Base-by-base conservation (phyloP, 2,329 filamentous ascomycete genomes). In the Pezicula carpinea region DNA sequence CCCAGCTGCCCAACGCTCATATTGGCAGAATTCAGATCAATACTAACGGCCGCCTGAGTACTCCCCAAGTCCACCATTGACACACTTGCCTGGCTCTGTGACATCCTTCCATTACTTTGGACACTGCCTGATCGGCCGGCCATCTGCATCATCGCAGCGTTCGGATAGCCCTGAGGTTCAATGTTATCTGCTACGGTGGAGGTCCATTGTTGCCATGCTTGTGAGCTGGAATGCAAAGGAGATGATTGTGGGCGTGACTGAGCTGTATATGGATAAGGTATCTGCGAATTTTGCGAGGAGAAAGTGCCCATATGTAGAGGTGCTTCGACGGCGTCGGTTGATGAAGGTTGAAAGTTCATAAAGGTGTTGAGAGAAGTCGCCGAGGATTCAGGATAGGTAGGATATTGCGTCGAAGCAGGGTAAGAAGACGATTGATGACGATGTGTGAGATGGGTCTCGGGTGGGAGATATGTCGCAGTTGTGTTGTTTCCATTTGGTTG, bases 171-270 rank as follows among this genome's bases (percentile, higher is more conserved):
- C 44, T 62, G 57, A 29, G 56, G 56, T 39, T 64, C 63, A 2
- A 64, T 23, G 29, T 56, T 59, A 17, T 53, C 56, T 14, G 54
- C 50, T 44, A 64, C 51, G 6, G 55, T 59, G 17, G 50, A 54
- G 1, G 63, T 56, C 57, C 58, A 66, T 46, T 61, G 54, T 8
- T 61, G 58, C 63, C 63, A 65, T n/a, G 58, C 50, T 32, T 59
- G 55, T 17, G 59, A 53, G 17, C 55, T 52, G 10, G 58, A 43
- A 21, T 54, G 53, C 11, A 46, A 48, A 17, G 50, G 22, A 22
- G 50, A 31, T 18, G 52, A 32, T n/a, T 39, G 32, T 31, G 47
- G 38, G 2, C 54, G 50, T 19, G 52, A 52, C 56, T 7, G n/a
- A 6, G 18, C 5, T 35, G 33, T 15, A 35, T 53, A 61, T n/a